A percentile compares a stretch with the other conserved stretches of the same genome.
Evolutionary conservation across 1,284 basidiomycete genomes (phyloP).

Genomic region (Hemileia vastatrix): DNA sequence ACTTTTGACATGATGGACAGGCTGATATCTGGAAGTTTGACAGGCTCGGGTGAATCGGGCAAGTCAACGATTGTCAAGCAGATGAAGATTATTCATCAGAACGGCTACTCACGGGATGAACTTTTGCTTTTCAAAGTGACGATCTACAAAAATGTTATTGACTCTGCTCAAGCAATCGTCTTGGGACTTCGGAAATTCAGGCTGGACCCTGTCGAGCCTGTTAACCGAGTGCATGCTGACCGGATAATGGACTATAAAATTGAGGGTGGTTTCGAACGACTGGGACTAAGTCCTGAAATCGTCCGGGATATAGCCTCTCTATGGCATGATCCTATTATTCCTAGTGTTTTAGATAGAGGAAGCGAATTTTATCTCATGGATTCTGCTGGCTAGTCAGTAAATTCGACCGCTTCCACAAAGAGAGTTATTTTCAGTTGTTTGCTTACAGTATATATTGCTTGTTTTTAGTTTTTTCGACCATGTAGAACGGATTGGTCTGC

Average conservation of each 20-base stretch:
- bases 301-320: constrained; percentile 69
- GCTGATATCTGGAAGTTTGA: background rate
- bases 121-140: constrained; percentile 66
- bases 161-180: constrained; percentile 79
- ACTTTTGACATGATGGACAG: too few species aligned
- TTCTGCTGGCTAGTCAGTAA: constrained; percentile 72
- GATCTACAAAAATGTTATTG: constrained; percentile 60
- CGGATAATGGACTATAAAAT: constrained; percentile 49
- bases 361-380: constrained; percentile 96
- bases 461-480: constrained; percentile 70
- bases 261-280: constrained; percentile 45
- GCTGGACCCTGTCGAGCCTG: constrained; percentile 65
- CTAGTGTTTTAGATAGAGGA: constrained; percentile 70
- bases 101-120: constrained; percentile 75
- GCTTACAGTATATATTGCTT: constrained; percentile 20
- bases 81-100: constrained; percentile 98
- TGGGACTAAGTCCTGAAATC: constrained; percentile 46
- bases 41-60: constrained; percentile 74
- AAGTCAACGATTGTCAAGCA: constrained; percentile 97
- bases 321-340: constrained; percentile 84
- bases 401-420: constrained; percentile 11
- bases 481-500: constrained; percentile 66
- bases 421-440: constrained; percentile 31
- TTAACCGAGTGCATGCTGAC: constrained; percentile 58
- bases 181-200: constrained; percentile 82